Base-by-base conservation (phyloP, 2,329 filamentous ascomycete genomes). In the Alternaria angustiovoidea region DNA sequence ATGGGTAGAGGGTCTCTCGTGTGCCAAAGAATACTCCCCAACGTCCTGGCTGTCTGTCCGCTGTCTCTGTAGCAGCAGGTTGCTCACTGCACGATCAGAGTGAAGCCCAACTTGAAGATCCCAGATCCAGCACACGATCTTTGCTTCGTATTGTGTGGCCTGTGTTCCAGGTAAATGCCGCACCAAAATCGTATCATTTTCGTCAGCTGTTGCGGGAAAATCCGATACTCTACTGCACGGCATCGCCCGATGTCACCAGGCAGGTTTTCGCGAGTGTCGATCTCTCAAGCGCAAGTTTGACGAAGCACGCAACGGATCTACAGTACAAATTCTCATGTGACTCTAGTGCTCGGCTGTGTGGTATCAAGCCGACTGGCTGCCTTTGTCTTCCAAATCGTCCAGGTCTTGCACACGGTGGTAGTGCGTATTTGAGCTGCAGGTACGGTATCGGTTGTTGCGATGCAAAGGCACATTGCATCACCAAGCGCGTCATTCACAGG, bases 211-310 rank as follows among this genome's bases (percentile, higher is more conserved):
- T 32, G 24, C 46, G 46, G 46, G 46, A 49, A 49, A 49, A 20
- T 20, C 46, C 46, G 46, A 24, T n/a, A 18, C 22, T 22, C 32
- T 49, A 38, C 46, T 49, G 32, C 46, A 38, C 46, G 32, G 32
- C 30, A 49, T 49, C 46, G 46, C 46, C 46, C 46, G 46, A 49
- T 49, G 46, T 36, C 32, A 26, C 20, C 46, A 36, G 46, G 32
- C 46, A 49, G 46, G 30, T 36, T 49, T 49, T 49, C 20, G 46
- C 46, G 46, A 14, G 20, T 49, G 46, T 49, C 46, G 46, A 49
- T 49, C 46, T 16, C 46, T 49, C 46, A 49, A 49, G 46, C 46
- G 46, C 32, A n/a, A 49, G 46, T 26, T 14, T 26, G 46, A 49
- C 30, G 30, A 24, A 49, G 32, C 30, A 34, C 46, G 20, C 46